These are phyloP conservation scores for Leishmania aethiopica DNA, from an alignment of 208 protist genomes.

Conservation along the genomic window DNA sequence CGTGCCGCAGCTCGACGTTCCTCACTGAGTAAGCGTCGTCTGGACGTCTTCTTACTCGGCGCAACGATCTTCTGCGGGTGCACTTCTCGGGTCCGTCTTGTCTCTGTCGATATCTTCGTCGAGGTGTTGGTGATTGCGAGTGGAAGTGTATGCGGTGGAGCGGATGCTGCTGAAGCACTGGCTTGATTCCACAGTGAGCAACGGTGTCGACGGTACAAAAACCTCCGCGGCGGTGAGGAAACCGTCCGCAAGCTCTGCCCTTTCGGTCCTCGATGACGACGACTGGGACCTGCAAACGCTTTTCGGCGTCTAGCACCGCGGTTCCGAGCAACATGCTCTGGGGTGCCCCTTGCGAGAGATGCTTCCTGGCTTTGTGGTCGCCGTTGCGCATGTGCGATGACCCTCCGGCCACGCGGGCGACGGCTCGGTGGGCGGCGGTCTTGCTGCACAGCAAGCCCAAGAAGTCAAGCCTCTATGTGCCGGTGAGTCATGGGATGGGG, in stretches of 20 bases:
- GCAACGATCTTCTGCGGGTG: slow-evolving; percentile 23
- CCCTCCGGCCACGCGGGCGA: not conserved
- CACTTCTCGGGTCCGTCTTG: slow-evolving; percentile 5
- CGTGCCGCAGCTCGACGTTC: slow-evolving; percentile 27
- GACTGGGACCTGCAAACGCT: not conserved
- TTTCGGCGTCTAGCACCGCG: not conserved
- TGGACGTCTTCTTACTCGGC: slow-evolving; percentile 29
- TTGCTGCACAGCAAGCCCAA: slow-evolving; percentile 29
- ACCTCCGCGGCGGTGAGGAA: not conserved
- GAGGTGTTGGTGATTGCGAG: slow-evolving; percentile 53
- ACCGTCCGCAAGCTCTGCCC: not conserved
- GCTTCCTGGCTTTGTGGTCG: not conserved
- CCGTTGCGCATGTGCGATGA: not conserved
- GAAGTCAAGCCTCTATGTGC: slow-evolving; percentile 32
- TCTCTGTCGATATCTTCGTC: slow-evolving; percentile 37
- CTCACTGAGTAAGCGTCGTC: slow-evolving; percentile 22
- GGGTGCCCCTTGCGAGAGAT: not conserved
- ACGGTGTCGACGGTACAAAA: not conserved
- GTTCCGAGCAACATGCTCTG: not conserved
- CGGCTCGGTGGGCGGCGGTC: not conserved
- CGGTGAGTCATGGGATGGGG: slow-evolving; percentile 53
- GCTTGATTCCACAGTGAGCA: not conserved
- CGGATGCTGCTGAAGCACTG: not conserved
- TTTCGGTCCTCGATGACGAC: not conserved
- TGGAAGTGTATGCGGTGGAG: slow-evolving; percentile 37